Evolutionary conservation across 331 rosid genomes (phyloP), one percentile per base, ranked within the genome.

Genomic region (Rosa hybrid): DNA sequence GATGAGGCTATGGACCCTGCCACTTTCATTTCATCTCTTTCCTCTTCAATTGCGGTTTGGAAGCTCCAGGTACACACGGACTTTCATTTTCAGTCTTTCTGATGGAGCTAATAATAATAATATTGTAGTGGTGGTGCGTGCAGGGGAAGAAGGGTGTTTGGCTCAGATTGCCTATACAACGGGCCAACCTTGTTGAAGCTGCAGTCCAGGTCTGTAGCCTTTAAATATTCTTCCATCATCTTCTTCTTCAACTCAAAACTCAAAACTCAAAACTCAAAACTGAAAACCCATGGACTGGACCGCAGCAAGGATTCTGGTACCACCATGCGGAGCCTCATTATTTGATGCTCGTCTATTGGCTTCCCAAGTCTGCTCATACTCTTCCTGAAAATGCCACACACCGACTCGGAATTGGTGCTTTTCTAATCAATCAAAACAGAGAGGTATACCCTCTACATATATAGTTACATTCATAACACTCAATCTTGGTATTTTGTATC

Each of bases 321-420:
- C 97, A 95, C 85, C 96, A 95, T 74, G 99, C 98, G 0, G 98
- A 93, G 87, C 90, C 97, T 59, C 80, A 88, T 14, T 88, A 93
- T 78, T 72, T 93, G 82, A 93, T 95, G 97, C 91, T 95, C 9
- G 91, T 91, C 11, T 83, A 82, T 74, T 95, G 99, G 98, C 88
- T 95, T 80, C 93, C 96, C 3, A 84, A 80, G 74, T 78, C 84
- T 49, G 44, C 72, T 44, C 77, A 82, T 68, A 90, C 94, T 48
- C 85, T 93, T 86, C 99, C 97, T 21, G 85, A 83, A 68, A 91
- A 93, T 77, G 97, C 99, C 57, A 83, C 73, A 8, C 73, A 68
- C 4, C 27, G 51, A 4, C 51, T 68, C 8, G 73, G 51, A 18
- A 42, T 68, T 42, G 73, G 51, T n/a, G 73, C 73, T 41, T 41